Evolutionary conservation across 2,329 filamentous ascomycete species (phyloP).

Genomic region (Aurifilum marmelostoma): DNA sequence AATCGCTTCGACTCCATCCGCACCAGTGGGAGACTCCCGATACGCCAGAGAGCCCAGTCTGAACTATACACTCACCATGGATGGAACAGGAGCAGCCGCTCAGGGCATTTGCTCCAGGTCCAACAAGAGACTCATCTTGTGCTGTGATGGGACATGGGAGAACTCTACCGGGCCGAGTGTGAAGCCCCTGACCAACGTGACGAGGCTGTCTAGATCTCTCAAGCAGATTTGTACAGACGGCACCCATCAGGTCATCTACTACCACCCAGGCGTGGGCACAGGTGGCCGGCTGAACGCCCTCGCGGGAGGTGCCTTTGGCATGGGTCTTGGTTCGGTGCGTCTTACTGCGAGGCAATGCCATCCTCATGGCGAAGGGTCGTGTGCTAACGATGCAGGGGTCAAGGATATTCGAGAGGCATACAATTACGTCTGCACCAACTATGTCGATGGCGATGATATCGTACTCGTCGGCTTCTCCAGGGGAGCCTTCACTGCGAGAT

Average conservation of each 20-base stretch:
- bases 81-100: neutral
- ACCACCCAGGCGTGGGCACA: constrained; percentile 40
- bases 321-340: constrained; percentile 36
- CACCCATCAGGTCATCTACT: constrained; percentile 38
- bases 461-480: constrained; percentile 45
- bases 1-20: neutral
- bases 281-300: constrained; percentile 36
- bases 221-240: constrained; percentile 35
- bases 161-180: constrained; percentile 35
- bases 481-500: constrained; percentile 46
- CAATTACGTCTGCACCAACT: constrained; percentile 45
- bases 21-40: neutral
- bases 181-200: constrained; percentile 38
- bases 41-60: neutral
- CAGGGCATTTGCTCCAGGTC: constrained; percentile 4
- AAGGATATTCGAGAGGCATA: constrained; percentile 42
- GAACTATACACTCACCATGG: constrained; percentile 12
- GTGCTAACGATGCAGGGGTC: constrained; percentile 4
- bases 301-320: constrained; percentile 39
- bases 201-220: constrained; percentile 35
- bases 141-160: constrained; percentile 42
- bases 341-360: neutral
- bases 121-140: constrained; percentile 37
- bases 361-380: neutral
- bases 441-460: constrained; percentile 41